These are phyloP conservation scores for Kwoniella sp. DNA, from an alignment of 768 basidiomycete genomes.

Conservation along the genomic window DNA sequence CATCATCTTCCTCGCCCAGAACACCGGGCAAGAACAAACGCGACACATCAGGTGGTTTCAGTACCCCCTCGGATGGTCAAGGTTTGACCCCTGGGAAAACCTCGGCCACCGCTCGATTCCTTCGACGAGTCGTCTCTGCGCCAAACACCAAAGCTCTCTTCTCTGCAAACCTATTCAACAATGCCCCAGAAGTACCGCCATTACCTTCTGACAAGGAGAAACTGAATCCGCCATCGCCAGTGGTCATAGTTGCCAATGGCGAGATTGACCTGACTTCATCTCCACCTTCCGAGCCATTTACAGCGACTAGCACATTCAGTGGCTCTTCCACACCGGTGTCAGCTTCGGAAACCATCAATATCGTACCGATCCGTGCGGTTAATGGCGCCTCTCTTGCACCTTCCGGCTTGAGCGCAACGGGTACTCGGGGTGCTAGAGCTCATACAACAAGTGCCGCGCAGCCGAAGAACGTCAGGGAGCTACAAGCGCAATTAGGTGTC, in stretches of 20 bases:
- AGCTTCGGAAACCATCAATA: conserved; percentile 9
- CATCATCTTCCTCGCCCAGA: conserved; percentile 32
- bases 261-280: conserved; percentile 30
- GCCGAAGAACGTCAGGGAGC: conserved; percentile 25
- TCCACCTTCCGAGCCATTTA: conserved; percentile 12
- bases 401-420: conserved; percentile 36
- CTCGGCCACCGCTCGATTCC: conserved; percentile 72
- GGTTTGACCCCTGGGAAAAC: conserved; percentile 17
- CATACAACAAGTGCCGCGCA: conserved; percentile 28
- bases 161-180: conserved; percentile 46
- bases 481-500: conserved; percentile 30
- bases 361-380: conserved; percentile 61
- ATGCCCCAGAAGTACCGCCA: conserved; percentile 62
- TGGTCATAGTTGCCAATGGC: conserved; percentile 58
- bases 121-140: conserved; percentile 92
- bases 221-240: conserved; percentile 62
- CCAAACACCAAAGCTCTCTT: conserved; percentile 95
- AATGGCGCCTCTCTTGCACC: conserved; percentile 53
- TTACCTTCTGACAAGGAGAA: conserved; percentile 56
- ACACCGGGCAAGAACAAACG: conserved; percentile 30
- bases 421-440: conserved; percentile 31
- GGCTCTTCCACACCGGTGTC: conserved; percentile 3
- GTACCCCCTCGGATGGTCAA: conserved; percentile 23
- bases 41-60: conserved; percentile 12
- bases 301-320: conserved; percentile 14